A percentile compares a stretch with the other conserved stretches of the same genome.
Conservation (phyloP, 1,139 yeast species). For the Geotrichum klebahnii region DNA sequence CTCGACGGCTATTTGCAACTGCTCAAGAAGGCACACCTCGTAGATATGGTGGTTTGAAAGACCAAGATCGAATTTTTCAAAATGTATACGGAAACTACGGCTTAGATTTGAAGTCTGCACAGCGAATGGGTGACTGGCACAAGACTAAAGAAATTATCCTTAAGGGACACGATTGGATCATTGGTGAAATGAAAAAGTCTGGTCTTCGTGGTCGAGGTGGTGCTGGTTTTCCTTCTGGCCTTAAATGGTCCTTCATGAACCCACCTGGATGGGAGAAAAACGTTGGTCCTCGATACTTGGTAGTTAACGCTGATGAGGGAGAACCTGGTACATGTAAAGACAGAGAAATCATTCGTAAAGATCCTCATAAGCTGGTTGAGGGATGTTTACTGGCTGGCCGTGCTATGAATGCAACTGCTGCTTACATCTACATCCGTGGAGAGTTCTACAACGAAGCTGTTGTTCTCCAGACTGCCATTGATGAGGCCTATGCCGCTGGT, state of each 20-base stretch:
- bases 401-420: conserved; percentile 91
- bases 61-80: conserved; percentile 81
- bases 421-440: conserved; percentile 83
- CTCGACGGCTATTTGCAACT: conserved; percentile 31
- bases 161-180: conserved; percentile 85
- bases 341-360: conserved; percentile 82
- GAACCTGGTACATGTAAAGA: conserved; percentile 93
- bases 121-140: conserved; percentile 84
- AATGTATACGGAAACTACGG: conserved; percentile 74
- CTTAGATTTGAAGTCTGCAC: conserved; percentile 65
- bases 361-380: conserved; percentile 84
- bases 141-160: conserved; percentile 78
- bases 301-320: conserved; percentile 89
- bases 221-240: conserved; percentile 87
- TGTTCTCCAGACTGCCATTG: conserved; percentile 68
- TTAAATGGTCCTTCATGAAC: conserved; percentile 90
- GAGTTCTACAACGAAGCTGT: conserved; percentile 79
- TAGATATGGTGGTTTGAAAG: conserved; percentile 75
- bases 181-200: conserved; percentile 76
- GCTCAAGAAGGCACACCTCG: conserved; percentile 39
- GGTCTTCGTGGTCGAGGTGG: conserved; percentile 91
- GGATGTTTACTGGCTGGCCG: conserved; percentile 85
- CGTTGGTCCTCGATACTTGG: conserved; percentile 77
- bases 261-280: conserved; percentile 94
- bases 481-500: conserved; percentile 80